These are phyloP conservation scores for Hippophae rhamnoides DNA, from an alignment of 306 rosid genomes.

Conservation along the genomic window DNA sequence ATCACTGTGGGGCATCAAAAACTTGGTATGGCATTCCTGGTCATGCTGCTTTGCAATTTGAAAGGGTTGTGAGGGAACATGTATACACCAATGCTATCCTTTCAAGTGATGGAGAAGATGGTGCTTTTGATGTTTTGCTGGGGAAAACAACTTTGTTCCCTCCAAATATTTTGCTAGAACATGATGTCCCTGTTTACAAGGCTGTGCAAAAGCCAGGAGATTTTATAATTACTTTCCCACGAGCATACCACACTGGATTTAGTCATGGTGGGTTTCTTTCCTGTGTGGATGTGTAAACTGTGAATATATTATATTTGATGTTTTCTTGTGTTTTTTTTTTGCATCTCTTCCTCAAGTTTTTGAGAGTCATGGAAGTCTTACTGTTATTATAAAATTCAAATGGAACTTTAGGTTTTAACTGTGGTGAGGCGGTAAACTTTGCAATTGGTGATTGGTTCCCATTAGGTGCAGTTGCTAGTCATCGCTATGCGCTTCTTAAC, in stretches of 20 bases:
- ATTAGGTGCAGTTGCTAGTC: constrained; percentile 82
- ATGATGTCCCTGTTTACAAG: constrained; percentile 75
- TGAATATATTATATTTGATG: too few relatives aligned
- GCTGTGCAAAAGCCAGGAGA: constrained; percentile 98
- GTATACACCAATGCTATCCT: constrained; percentile 75
- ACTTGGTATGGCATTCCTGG: constrained; percentile 98
- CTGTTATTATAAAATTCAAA: background rate
- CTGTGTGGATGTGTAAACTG: too few relatives aligned
- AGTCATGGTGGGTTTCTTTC: constrained; percentile 59
- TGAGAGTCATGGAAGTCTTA: too few relatives aligned
- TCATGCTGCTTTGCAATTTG: constrained; percentile 80
- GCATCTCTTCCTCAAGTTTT: too few relatives aligned
- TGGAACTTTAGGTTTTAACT: constrained; percentile 70
- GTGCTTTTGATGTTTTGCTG: constrained; percentile 83
- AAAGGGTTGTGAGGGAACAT: constrained; percentile 73
- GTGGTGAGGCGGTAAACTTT: constrained; percentile 98
- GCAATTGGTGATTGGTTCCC: constrained; percentile 96
- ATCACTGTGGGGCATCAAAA: constrained; percentile 95
- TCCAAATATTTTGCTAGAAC: constrained; percentile 74
- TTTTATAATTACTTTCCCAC: constrained; percentile 80
- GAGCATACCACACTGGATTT: constrained; percentile 94
- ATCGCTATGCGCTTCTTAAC: constrained; percentile 72
- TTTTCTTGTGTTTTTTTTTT: too few relatives aligned
- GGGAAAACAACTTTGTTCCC: constrained; percentile 97
- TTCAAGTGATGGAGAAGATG: constrained; percentile 75